Evolutionary conservation across 768 basidiomycete genomes (phyloP), one percentile per base, ranked within the genome.

Genomic region (Lentinus tigrinus): DNA sequence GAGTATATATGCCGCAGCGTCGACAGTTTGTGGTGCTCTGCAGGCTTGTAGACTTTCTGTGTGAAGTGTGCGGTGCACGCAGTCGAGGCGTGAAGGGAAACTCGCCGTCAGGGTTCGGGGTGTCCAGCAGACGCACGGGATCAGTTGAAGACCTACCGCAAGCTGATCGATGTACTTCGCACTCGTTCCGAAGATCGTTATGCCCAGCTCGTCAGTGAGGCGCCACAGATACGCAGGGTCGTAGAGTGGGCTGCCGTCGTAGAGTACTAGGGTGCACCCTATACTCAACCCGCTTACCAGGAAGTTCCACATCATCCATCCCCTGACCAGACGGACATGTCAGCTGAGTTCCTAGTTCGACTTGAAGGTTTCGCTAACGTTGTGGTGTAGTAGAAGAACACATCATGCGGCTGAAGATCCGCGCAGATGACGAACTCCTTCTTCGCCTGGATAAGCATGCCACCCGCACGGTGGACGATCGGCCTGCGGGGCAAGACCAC

Each of bases 251-350:
- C 87, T 90, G 27, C 91, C 91, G 69, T 93, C 91, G 72, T 88
- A 93, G 49, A 91, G 72, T 34, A 93, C 84, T 13, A 92, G 77
- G 4, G 85, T 88, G 62, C 85, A 85, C 42, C 89, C 89, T 14
- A 83, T 68, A 42, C 79, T 78, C 11, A 93, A 77, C 9, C 81
- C 85, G 53, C 82, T 81, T 28, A 88, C 77, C 36, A 92, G 83
- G 70, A 90, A 92, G 68, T 92, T 92, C 85, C 87, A 93, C 91
- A 93, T 92, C 90, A 93, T 93, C 91, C 90, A 91, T 44, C 88
- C 88, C 17, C 88, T 91, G 28, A 56, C 57, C 11, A 7, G 5
- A 4, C 21, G 47, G 47, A 47, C 31, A 26, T 47, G 52, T 57
- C 44, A 58, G 54, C 48, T n/a, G 36, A 4, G 14, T 53, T 46